Percentiles rank a stretch among this genome's conserved stretches.
Evolutionary conservation across 495 filamentous ascomycete genomes (phyloP).

Genomic region (Entonaema liquescens): DNA sequence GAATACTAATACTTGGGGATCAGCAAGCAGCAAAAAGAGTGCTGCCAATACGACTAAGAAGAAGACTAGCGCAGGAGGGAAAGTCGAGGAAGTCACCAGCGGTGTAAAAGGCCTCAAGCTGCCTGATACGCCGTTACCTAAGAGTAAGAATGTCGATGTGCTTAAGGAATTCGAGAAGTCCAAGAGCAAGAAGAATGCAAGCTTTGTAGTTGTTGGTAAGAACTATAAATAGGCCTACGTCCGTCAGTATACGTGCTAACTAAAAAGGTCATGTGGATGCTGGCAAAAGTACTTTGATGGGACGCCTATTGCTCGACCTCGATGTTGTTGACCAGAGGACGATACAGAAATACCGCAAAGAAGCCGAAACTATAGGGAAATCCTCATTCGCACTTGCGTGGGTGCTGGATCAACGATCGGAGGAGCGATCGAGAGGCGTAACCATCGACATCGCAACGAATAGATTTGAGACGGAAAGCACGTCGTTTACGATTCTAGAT

Average conservation of each 20-base stretch:
- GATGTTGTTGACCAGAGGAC: conserved; percentile 87
- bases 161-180: conserved; percentile 79
- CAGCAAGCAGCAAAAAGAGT: conserved; percentile 57
- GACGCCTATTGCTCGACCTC: conserved; percentile 87
- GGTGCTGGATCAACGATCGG: conserved; percentile 89
- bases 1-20: conserved; percentile 52
- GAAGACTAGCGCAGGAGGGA: conserved; percentile 44
- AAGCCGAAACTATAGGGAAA: conserved; percentile 92
- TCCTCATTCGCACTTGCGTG: conserved; percentile 95
- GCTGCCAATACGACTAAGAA: conserved; percentile 46
- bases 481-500: conserved; percentile 92
- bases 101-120: conserved; percentile 69
- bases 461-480: conserved; percentile 87
- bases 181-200: conserved; percentile 80
- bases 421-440: conserved; percentile 89
- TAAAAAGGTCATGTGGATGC: conserved; percentile 89
- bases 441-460: conserved; percentile 97
- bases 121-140: conserved; percentile 74
- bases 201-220: conserved; percentile 94
- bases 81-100: conserved; percentile 49
- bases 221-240: background rate
- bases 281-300: conserved; percentile 98
- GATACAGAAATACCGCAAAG: conserved; percentile 84
- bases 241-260: conserved; percentile 13
- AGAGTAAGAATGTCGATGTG: conserved; percentile 88